Evolutionary conservation across 768 basidiomycete species (phyloP).

Genomic region (Suillus clintonianus): DNA sequence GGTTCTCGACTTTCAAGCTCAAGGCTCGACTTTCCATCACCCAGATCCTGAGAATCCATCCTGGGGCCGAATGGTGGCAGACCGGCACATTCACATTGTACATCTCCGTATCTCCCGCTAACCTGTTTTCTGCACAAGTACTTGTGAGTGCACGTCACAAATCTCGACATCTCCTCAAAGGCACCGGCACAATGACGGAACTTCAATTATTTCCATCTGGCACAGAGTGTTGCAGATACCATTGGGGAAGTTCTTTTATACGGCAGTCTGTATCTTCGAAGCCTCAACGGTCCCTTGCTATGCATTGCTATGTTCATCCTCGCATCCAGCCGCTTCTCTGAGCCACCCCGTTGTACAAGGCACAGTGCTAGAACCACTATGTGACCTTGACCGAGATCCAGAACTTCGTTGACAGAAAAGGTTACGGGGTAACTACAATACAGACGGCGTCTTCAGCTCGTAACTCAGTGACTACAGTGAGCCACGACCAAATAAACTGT

Average conservation of each 20-base stretch:
- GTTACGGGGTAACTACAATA: not conserved
- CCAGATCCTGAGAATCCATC: not conserved
- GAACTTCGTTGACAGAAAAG: not conserved
- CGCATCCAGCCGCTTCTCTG: not conserved
- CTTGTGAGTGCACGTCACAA: not conserved
- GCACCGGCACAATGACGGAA: not conserved
- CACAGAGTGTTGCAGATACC: not conserved
- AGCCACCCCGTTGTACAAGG: not conserved
- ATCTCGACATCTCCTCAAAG: not conserved
- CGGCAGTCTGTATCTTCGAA: conserved; percentile 3
- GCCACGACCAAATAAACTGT: not conserved
- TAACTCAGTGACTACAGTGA: not conserved
- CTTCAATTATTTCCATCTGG: not conserved
- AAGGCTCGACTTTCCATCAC: not conserved
- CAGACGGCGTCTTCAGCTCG: not conserved
- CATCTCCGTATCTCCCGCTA: not conserved
- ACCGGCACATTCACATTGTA: not conserved
- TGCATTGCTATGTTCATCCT: not conserved
- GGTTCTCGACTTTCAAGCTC: not conserved
- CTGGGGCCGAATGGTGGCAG: not conserved
- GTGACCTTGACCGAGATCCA: not conserved
- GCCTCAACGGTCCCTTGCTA: not conserved
- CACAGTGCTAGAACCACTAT: not conserved
- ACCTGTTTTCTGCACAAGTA: not conserved
- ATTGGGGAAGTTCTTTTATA: not conserved